Conservation (phyloP, 139 green algal species). For the Micromonas pusilla region DNA sequence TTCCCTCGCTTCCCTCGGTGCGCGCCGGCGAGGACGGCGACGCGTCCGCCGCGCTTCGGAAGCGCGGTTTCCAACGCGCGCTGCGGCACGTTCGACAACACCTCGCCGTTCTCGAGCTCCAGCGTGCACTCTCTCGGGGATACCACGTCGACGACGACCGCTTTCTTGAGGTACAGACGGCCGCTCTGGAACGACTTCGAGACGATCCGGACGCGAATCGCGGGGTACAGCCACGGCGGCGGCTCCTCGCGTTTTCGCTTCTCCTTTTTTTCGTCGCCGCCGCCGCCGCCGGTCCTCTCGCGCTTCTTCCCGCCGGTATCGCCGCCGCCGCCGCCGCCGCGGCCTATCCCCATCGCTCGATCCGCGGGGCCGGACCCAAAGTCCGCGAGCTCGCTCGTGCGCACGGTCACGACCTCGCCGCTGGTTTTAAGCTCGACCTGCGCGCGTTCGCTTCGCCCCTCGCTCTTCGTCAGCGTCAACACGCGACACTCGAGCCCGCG, state of each 20-base stretch:
- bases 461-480: slow-evolving; percentile 13
- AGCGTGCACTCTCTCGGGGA: slow-evolving; percentile 14
- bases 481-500: slow-evolving; percentile 35
- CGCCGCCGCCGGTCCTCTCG: background rate
- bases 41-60: slow-evolving; percentile 38
- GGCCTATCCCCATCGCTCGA: slow-evolving; percentile 24
- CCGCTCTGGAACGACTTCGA: slow-evolving; percentile 37
- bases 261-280: background rate
- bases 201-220: slow-evolving; percentile 42
- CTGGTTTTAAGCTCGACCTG: slow-evolving; percentile 34
- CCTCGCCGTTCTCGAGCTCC: slow-evolving; percentile 19
- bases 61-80: slow-evolving; percentile 39
- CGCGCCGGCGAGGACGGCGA: slow-evolving; percentile 33
- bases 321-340: too few species aligned
- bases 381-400: slow-evolving; percentile 33
- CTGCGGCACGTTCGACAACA: slow-evolving; percentile 34
- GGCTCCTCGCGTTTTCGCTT: slow-evolving; percentile 9
- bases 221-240: slow-evolving; percentile 34
- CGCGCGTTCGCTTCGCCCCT: slow-evolving; percentile 31
- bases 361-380: slow-evolving; percentile 5
- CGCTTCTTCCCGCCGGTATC: slow-evolving; percentile 16
- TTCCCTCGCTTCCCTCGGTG: slow-evolving; percentile 33
- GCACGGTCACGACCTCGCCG: slow-evolving; percentile 36
- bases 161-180: slow-evolving; percentile 47
- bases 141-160: slow-evolving; percentile 38